Percentiles rank a stretch among this genome's conserved stretches.
Conservation (phyloP, 192 early-diverging fungal species). For the Obelidium mucronatum region DNA sequence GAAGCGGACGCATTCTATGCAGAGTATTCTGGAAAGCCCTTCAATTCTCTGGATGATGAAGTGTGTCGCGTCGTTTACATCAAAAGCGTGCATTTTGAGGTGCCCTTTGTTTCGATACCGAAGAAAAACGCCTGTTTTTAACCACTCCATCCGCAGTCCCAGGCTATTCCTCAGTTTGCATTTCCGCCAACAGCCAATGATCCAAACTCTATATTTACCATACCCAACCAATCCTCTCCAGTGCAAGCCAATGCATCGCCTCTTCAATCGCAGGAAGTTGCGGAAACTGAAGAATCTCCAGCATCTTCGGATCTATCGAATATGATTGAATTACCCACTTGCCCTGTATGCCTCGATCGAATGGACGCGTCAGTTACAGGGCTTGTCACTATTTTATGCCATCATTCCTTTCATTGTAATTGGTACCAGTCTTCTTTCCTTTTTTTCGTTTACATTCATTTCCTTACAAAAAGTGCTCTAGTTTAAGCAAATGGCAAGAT, state of each 20-base stretch:
- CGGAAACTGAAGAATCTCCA: not conserved
- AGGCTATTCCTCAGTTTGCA: not conserved
- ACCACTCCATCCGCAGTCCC: not conserved
- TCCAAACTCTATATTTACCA: constrained; percentile 35
- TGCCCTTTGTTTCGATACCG: constrained; percentile 7
- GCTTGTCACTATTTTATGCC: constrained; percentile 90
- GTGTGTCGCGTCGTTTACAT: constrained; percentile 80
- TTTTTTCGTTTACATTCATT: not conserved
- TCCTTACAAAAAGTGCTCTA: not conserved
- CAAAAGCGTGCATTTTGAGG: constrained; percentile 70
- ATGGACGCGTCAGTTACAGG: constrained; percentile 92
- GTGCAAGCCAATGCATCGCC: not conserved
- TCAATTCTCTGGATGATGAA: constrained; percentile 80
- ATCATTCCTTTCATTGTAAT: constrained; percentile 93
- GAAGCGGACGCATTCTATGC: constrained; percentile 72
- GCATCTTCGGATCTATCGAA: not conserved
- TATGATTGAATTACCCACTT: constrained; percentile 86
- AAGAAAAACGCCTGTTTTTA: constrained; percentile 65
- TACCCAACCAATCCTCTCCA: not conserved
- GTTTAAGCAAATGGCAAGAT: constrained; percentile 88
- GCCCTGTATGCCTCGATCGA: constrained; percentile 95
- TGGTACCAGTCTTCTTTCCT: constrained; percentile 51
- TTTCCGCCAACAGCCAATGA: constrained; percentile 41
- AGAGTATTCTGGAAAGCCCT: constrained; percentile 84
- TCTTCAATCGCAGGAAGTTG: not conserved